phyloP scores from a whole-genome alignment of 129 eudicot species.

The Helianthus annuus region HanXRQr2.0-SUNRISE NC_035449.2:50344105-50344604 shows the following conservation, averaged over 20 bases:
- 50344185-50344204: neutral
- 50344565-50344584: too few relatives aligned
- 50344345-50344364: neutral
- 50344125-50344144: neutral
- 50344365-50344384: neutral
- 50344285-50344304: neutral
- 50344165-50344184: neutral
- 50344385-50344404: neutral
- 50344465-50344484: neutral
- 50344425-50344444: neutral
- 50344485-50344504: neutral
- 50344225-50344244: neutral
- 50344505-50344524: neutral
- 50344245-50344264: slow-evolving; percentile 14
- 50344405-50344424: neutral
- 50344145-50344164: neutral
- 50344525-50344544: too few relatives aligned
- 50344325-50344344: slow-evolving; percentile 16
- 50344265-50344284: neutral
- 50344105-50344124: slow-evolving; percentile 4
- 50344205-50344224: neutral
- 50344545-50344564: too few relatives aligned
- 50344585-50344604: too few relatives aligned
- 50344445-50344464: neutral
- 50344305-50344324: neutral